A percentile compares a stretch with the other conserved stretches of the same genome.
These are phyloP conservation scores for Clarireedia hainanense DNA, from an alignment of 2,329 filamentous ascomycete species.

Conservation along the genomic window DNA sequence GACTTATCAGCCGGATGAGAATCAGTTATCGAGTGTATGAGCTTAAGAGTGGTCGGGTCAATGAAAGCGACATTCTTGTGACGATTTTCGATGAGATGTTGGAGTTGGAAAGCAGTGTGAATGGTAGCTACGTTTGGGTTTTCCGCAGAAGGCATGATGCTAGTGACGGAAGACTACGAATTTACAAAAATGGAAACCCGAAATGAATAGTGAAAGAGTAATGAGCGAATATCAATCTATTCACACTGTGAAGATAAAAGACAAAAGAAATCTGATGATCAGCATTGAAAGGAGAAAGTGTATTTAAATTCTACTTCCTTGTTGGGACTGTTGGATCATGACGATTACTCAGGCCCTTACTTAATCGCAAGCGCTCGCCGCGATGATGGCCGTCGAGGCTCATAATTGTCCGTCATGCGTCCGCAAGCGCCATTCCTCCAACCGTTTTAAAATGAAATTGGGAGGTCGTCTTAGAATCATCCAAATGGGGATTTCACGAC, in stretches of 20 bases:
- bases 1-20: background rate
- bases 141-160: conserved; percentile 3
- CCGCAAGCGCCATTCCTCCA: background rate
- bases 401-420: background rate
- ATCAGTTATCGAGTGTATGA: background rate
- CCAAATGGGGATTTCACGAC: too few relatives aligned
- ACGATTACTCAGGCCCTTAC: background rate
- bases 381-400: background rate
- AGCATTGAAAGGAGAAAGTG: too few relatives aligned
- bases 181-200: background rate
- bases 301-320: background rate
- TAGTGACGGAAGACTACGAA: background rate
- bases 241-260: background rate
- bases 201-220: background rate
- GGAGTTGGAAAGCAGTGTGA: background rate
- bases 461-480: too few relatives aligned
- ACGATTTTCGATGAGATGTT: background rate
- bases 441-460: too few relatives aligned
- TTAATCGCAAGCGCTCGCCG: background rate
- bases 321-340: background rate
- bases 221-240: background rate
- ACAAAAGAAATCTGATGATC: background rate
- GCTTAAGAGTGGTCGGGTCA: background rate
- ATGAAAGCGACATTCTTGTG: background rate
- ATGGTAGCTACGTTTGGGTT: background rate